Evolutionary conservation across 805 yeast species (phyloP), one percentile per base, ranked within the genome.

Genomic region (Candida palmyrensis): DNA sequence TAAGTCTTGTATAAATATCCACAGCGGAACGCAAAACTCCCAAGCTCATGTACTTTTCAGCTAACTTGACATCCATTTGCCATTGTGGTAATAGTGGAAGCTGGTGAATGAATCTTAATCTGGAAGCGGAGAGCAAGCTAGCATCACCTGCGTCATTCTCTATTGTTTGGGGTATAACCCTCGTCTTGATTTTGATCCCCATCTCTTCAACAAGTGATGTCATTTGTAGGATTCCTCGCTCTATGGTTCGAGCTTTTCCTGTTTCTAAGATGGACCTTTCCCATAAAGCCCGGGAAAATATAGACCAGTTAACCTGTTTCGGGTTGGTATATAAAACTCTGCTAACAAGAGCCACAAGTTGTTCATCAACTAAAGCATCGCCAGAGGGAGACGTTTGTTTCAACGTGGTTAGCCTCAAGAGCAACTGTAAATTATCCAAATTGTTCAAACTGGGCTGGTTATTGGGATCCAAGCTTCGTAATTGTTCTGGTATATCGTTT

Each of bases 141-240:
- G 46, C 47, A 3, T 36, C 34, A 2, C 51, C 41, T 8, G 21
- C 4, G 12, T 59, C 56, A 9, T 48, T 42, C n/a, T 47, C 57
- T 18, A 43, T 44, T 0, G 63, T 58, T 53, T 67, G 41, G 71
- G 84, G 59, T 66, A 75, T 48, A 65, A 63, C 44, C 31, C 78
- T 69, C 6, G 80, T 62, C 34, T 69, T 66, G 32, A 82, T 75
- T 36, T 78, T 73, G 36, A 79, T 70, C 2, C 90, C 95, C 17
- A 87, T 65, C 53, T 89, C 96, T 50, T 88, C 96, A 18, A 89
- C 92, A 27, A 92, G 64, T 3, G 95, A 80, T 35, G 89, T 90
- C 81, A 92, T 79, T 58, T 92, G 98, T 32, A 92, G 66, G 4
- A 89, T 79, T 32, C 97, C 97, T 53, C 98, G 73, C 59, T 92